Evolutionary conservation across 805 yeast species (phyloP), one percentile per base, ranked within the genome.

Genomic region (Pichia scutulata): DNA sequence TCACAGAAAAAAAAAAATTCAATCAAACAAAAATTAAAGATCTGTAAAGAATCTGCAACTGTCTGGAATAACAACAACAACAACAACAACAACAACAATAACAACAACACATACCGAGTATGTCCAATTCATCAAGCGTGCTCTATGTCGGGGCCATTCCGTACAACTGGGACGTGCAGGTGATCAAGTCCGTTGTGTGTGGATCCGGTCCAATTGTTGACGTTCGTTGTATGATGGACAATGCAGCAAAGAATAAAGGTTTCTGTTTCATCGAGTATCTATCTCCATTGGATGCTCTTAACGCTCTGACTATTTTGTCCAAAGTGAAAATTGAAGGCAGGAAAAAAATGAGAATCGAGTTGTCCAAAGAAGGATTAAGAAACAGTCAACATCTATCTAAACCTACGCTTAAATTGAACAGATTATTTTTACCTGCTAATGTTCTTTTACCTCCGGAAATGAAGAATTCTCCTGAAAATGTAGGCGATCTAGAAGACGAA

Each of bases 141-240:
- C 62, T 82, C 21, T 82, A 78, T 57, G 56, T 82, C 14, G 88
- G 87, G 16, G 77, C 76, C 57, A 68, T 85, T 25, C 93, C 93
- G 0, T 76, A 75, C 55, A 82, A 81, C 53, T 86, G 93, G 93
- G 81, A 74, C 54, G 82, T 77, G 50, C 78, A 77, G 46, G 77
- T 75, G 16, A 70, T 85, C 36, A 77, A 80, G 48, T 77, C 81
- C 26, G 77, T 85, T 12, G 82, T 84, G 23, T 81, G 86, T 48
- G 90, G 90, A 1, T 74, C 86, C 10, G 93, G 93, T 1, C 76
- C 78, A 3, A 78, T 86, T 24, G 80, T 81, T 16, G 87, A 82
- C 55, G 83, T 84, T 9, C 73, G 87, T 56, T 64, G 83, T 65
- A 74, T 83, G 67, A 74, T 71, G 73, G 80, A 80, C 60, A 71